Evolutionary conservation across 257 asterid genomes (phyloP).

Genomic region (Scutellaria baicalensis): DNA sequence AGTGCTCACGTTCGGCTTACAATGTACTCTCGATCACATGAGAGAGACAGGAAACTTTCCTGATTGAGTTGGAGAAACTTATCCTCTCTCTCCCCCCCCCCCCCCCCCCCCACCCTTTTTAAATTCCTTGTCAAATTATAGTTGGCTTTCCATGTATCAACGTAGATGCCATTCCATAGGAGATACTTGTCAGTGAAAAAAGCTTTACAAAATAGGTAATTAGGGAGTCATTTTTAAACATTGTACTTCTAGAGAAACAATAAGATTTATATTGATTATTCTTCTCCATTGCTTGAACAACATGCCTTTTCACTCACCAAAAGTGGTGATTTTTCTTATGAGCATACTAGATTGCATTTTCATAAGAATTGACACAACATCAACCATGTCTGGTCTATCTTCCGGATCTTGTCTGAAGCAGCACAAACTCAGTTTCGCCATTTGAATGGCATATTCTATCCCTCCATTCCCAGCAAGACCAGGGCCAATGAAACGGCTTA

Average conservation of each 20-base stretch:
- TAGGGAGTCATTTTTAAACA: slow-evolving; percentile 24
- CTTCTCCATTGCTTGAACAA: neutral
- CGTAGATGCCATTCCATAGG: slow-evolving; percentile 15
- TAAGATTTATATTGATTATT: slow-evolving; percentile 15
- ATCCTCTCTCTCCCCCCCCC: no score
- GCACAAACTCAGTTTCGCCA: slow-evolving; percentile 31
- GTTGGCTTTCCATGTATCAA: slow-evolving; percentile 16
- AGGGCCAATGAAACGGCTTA: slow-evolving; percentile 18
- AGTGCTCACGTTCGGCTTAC: slow-evolving; percentile 67
- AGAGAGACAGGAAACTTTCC: slow-evolving; percentile 83
- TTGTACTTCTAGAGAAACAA: slow-evolving; percentile 18
- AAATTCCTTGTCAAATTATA: neutral
- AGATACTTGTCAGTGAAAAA: slow-evolving; percentile 23
- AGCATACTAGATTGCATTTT: slow-evolving; percentile 38
- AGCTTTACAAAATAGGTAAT: slow-evolving; percentile 18
- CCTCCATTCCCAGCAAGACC: slow-evolving; percentile 27
- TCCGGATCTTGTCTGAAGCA: slow-evolving; percentile 44
- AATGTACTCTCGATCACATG: slow-evolving; percentile 70
- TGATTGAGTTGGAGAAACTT: neutral
- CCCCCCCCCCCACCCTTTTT: neutral
- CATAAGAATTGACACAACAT: slow-evolving; percentile 36
- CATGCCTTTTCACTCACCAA: neutral
- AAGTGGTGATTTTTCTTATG: neutral
- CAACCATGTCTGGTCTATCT: slow-evolving; percentile 47
- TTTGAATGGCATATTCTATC: slow-evolving; percentile 18